Evolutionary conservation across 305 asterid genomes (phyloP).

Genomic region (Galium porrigens): DNA sequence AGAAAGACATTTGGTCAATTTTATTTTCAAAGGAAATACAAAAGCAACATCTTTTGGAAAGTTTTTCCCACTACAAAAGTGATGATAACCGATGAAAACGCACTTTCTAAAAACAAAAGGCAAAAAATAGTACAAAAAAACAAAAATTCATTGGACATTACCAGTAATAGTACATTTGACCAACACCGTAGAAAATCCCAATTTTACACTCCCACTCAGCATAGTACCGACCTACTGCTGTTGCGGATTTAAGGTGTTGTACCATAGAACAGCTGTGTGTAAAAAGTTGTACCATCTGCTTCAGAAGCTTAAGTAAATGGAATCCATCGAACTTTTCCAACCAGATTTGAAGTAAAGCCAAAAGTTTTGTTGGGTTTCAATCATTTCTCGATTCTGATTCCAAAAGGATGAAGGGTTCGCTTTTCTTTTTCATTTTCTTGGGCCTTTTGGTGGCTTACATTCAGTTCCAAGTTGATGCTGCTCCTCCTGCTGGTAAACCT

Average conservation of each 20-base stretch:
- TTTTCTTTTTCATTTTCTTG: slow-evolving; percentile 18
- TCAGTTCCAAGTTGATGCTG: slow-evolving; percentile 28
- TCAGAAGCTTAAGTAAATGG: neutral
- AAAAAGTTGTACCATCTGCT: neutral
- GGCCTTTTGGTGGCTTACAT: slow-evolving; percentile 17
- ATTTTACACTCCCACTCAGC: neutral
- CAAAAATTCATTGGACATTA: neutral
- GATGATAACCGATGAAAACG: neutral
- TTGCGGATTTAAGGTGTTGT: neutral
- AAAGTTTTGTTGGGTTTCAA: neutral
- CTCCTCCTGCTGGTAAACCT: slow-evolving; percentile 22
- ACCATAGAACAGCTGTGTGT: neutral
- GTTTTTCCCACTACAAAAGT: neutral
- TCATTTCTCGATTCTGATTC: neutral
- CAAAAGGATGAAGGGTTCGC: slow-evolving; percentile 19
- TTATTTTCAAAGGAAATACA: neutral
- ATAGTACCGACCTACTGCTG: neutral
- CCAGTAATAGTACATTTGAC: neutral
- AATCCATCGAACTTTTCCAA: neutral
- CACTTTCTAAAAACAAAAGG: neutral
- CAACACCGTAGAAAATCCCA: neutral
- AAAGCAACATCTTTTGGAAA: neutral
- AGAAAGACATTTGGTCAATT: too few species aligned
- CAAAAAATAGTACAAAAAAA: neutral
- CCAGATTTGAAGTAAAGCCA: neutral